Percentiles rank a stretch among this genome's conserved stretches.
These are phyloP conservation scores for Sporothrix sp. DNA, from an alignment of 2,329 filamentous ascomycete species.

Conservation along the genomic window DNA sequence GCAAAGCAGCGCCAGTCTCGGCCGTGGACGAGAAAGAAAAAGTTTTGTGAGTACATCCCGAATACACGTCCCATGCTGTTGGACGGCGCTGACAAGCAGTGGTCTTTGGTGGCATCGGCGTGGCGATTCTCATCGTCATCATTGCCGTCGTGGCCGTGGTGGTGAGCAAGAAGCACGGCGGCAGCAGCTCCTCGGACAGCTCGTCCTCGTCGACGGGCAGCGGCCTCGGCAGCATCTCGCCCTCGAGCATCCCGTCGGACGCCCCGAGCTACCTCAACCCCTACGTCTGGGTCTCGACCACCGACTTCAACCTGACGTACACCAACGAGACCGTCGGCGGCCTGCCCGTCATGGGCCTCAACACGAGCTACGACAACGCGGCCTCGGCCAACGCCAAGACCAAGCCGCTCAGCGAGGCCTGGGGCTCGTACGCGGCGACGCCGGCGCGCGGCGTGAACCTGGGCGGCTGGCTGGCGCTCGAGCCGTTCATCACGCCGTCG, in stretches of 20 bases:
- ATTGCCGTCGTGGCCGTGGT: slow-evolving; percentile 60
- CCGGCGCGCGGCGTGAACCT: slow-evolving; percentile 87
- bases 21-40: slow-evolving; percentile 41
- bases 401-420: slow-evolving; percentile 63
- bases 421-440: slow-evolving; percentile 64
- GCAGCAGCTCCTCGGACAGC: slow-evolving; percentile 12
- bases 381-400: slow-evolving; percentile 68
- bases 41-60: slow-evolving; percentile 42
- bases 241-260: slow-evolving; percentile 49
- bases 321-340: slow-evolving; percentile 76
- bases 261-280: slow-evolving; percentile 76
- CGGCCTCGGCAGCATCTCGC: slow-evolving; percentile 43
- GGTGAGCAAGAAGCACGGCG: slow-evolving; percentile 47
- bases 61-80: neutral
- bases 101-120: slow-evolving; percentile 44
- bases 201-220: slow-evolving; percentile 25
- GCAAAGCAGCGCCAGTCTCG: slow-evolving; percentile 24
- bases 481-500: slow-evolving; percentile 92
- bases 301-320: slow-evolving; percentile 89
- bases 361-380: slow-evolving; percentile 77
- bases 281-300: slow-evolving; percentile 82
- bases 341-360: slow-evolving; percentile 83
- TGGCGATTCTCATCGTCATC: slow-evolving; percentile 51
- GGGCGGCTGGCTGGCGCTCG: slow-evolving; percentile 86
- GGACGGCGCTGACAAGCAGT: slow-evolving; percentile 26